A percentile compares a stretch with the other conserved stretches of the same genome.
Conservation (phyloP, 2,329 filamentous ascomycete genomes). For the Colletotrichum caudatum region DNA sequence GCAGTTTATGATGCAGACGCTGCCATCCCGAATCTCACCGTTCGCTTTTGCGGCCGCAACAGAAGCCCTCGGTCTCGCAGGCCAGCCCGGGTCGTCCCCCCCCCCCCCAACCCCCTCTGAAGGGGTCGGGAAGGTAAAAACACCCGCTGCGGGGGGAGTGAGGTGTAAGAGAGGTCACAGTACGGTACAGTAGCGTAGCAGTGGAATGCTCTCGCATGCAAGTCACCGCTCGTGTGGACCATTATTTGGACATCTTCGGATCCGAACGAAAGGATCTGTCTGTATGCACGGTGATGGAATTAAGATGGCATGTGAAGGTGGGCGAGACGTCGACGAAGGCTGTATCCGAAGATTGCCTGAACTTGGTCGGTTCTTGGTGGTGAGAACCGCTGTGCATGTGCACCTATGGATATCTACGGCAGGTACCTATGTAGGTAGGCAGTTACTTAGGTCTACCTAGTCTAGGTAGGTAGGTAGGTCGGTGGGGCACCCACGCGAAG, state of each 20-base stretch:
- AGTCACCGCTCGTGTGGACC: not conserved
- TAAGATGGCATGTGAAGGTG: not conserved
- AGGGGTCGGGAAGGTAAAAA: slow-evolving; percentile 3
- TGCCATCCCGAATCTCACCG: not conserved
- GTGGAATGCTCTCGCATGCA: not conserved
- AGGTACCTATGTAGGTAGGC: not conserved
- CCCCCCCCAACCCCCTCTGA: no score
- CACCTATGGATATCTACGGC: not conserved
- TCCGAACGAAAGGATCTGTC: not conserved
- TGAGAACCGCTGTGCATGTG: not conserved
- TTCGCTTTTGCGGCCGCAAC: slow-evolving; percentile 10
- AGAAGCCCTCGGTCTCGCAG: not conserved
- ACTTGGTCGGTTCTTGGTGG: no score
- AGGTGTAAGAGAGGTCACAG: not conserved
- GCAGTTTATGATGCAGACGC: not conserved
- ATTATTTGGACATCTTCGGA: not conserved
- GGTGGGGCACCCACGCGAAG: not conserved
- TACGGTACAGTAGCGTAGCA: not conserved
- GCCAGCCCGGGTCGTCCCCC: not conserved
- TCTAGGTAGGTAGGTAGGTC: not conserved
- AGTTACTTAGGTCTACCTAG: no score
- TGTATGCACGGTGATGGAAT: not conserved
- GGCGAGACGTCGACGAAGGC: not conserved
- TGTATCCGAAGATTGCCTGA: not conserved
- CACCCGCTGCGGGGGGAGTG: not conserved